phyloP scores from a whole-genome alignment of 139 green algal genomes.

The Coelastrella sp. region DNA sequence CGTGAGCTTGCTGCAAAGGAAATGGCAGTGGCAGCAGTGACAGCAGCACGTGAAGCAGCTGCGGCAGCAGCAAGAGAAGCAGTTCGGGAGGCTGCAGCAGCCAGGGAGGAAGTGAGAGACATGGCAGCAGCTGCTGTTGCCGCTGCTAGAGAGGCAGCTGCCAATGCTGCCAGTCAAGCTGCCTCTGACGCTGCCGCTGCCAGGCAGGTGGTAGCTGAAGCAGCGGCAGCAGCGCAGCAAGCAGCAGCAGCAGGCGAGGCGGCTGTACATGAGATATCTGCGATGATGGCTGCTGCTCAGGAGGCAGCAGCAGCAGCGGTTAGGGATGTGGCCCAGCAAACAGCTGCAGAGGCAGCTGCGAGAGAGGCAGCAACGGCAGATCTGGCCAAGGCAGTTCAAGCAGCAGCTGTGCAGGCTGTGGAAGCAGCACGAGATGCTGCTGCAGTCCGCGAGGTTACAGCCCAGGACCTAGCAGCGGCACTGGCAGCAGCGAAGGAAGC shows the following conservation, averaged over 20 bases:
- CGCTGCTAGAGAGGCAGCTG: background rate
- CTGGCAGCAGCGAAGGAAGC: background rate
- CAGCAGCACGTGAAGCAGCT: background rate
- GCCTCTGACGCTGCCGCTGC: background rate
- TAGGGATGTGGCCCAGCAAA: background rate
- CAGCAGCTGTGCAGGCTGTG: background rate
- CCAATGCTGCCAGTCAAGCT: background rate
- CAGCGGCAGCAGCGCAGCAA: background rate
- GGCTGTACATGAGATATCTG: background rate
- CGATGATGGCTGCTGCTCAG: background rate
- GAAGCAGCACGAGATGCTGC: background rate
- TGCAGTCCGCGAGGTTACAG: background rate
- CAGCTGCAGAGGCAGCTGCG: slow-evolving; percentile 2
- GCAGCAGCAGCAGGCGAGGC: background rate
- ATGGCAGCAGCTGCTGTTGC: background rate
- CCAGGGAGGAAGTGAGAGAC: background rate
- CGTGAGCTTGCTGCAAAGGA: background rate
- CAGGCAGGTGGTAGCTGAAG: background rate
- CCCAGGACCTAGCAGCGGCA: background rate
- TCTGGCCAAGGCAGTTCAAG: background rate
- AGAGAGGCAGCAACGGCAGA: background rate
- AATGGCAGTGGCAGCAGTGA: background rate
- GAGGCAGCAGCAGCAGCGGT: slow-evolving; percentile 7
- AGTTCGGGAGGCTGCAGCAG: background rate
- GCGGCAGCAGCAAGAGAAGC: background rate